Base-by-base conservation (phyloP, 306 rosid genomes). In the Vigna mungo region DNA sequence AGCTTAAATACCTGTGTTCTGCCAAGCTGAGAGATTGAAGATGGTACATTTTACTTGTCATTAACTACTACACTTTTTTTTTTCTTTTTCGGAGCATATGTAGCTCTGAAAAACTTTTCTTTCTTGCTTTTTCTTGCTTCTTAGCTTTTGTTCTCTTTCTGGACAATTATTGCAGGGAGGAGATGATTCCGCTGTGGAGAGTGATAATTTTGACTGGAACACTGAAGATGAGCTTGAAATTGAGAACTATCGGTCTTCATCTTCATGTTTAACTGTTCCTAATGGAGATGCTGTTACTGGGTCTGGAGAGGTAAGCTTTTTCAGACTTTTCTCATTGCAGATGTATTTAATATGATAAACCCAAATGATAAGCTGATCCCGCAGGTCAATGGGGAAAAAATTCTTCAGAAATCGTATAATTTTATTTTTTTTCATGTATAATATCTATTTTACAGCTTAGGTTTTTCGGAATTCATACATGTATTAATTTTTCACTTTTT, bases 181-280 rank as follows among this genome's bases (percentile, higher is more conserved):
- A 39, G 87, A 80, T 72, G 63, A 84, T 79, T 91, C 91, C 84
- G 97, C 85, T 56, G 72, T 68, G 60, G 89, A 82, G 54, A 66
- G 81, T 80, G 93, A 86, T 43, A 78, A 85, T 34, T 61, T 82
- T 73, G 97, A 94, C 79, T 94, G 97, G 98, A 91, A 88, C 80
- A 84, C 92, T 9, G 98, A 94, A 9, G 98, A 94, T 41, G 98
- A 94, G 81, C 85, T 78, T 32, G 98, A 94, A 82, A 90, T 90
- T 85, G 90, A 86, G 30, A 83, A 87, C 76, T 82, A 86, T 32
- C 77, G 89, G 12, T 78, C 91, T 34, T 78, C 65, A 14, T 59
- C 83, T 71, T 76, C 84, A 66, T 52, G 77, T 84, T 82, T 87
- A 83, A 54, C 85, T 37, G 81, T 79, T 75, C 86, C 89, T 51